Conservation (phyloP, 805 yeast species). For the Ogataea pini region DNA sequence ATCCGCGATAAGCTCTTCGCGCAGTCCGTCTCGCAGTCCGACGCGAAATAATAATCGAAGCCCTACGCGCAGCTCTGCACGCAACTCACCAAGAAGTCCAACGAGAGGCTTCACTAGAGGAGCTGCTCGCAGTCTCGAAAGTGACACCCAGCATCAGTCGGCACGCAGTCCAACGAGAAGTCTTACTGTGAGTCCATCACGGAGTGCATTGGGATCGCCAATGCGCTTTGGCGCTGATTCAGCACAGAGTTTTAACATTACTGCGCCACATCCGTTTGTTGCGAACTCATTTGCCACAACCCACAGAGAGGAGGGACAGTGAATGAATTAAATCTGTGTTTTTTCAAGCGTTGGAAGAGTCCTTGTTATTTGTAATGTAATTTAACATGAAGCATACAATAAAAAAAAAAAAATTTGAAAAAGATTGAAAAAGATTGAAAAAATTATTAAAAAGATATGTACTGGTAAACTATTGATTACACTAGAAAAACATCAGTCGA, state of each 20-base stretch:
- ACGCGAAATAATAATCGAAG: neutral
- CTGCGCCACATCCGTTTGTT: constrained; percentile 2
- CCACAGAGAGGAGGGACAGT: neutral
- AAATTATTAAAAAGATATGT: neutral
- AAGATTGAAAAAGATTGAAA: neutral
- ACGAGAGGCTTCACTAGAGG: neutral
- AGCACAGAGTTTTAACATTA: constrained; percentile 4
- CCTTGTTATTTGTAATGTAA: constrained; percentile 1
- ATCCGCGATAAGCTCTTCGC: constrained; percentile 7
- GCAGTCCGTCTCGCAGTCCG: constrained; percentile 8
- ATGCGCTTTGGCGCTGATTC: neutral
- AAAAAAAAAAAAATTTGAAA: neutral
- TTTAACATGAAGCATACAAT: neutral
- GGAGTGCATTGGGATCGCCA: constrained; percentile 3
- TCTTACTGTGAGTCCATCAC: neutral
- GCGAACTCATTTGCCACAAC: neutral
- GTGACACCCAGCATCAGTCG: neutral
- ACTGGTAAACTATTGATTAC: neutral
- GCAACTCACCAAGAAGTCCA: neutral
- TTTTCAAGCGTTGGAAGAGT: neutral
- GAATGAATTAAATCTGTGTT: neutral
- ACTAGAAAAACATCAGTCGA: constrained; percentile 1
- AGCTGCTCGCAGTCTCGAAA: neutral
- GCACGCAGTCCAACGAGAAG: constrained; percentile 1
- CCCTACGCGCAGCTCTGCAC: neutral